Evolutionary conservation across 768 basidiomycete genomes (phyloP), one percentile per base, ranked within the genome.

Genomic region (Dendrothele bispora): DNA sequence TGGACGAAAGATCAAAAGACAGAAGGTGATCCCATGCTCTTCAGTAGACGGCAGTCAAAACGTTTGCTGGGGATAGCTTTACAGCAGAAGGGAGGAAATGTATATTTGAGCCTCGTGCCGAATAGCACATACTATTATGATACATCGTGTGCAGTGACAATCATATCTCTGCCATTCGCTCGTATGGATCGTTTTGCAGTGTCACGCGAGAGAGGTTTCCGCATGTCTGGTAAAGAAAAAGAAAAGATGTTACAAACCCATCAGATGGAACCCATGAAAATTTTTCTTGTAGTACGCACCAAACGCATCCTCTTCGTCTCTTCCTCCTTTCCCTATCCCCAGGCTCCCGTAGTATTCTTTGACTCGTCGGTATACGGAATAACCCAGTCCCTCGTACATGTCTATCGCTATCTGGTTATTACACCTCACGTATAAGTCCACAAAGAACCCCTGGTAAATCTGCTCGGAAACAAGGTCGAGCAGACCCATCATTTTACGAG

Each of bases 391-490:
- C 63, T 98, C 92, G 60, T 98, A 98, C 87, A 99, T 88, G 17
- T 72, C 75, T 50, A 95, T 90, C 17, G 95, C 97, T 18, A 92
- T 73, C 2, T 66, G 57, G 56, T 95, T 97, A 50, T 84, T 84
- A 58, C 90, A 93, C 43, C 97, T 83, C 48, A 98, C 95, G 62
- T 93, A 98, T 18, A 99, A 79, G 67, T 98, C 97, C 39, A 98
- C 93, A 59, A 95, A 98, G 77, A 82, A 89, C 3, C 85, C 90
- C 52, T 80, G 80, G 73, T 93, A 89, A 21, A 76, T 77, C 50
- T 83, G 77, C 63, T 94, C 86, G 1, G 91, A 91, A 7, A 92
- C 86, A 56, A 79, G 74, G 65, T 98, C 95, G 37, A 99, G 85
- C 39, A 89, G 74, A 52, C 73, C 63, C 82, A 95, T 91, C 81